These are phyloP conservation scores for Hyphopichia khmerensis DNA, from an alignment of 1,139 yeast genomes.

Conservation along the genomic window DNA sequence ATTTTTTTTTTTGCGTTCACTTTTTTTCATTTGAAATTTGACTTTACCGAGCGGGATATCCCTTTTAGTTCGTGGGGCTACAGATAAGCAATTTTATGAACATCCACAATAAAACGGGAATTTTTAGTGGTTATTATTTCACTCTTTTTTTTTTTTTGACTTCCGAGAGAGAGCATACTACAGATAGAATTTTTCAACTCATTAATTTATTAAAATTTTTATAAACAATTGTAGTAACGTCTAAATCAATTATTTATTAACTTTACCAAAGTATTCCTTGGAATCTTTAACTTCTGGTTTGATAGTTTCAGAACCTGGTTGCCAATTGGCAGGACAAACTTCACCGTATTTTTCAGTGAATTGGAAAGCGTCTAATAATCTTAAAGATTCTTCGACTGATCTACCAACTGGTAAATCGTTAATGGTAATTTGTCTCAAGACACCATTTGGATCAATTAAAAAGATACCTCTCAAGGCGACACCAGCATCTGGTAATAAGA, in stretches of 20 bases:
- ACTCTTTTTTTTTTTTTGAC: no score
- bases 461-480: conserved; percentile 96
- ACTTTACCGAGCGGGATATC: not conserved
- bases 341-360: conserved; percentile 98
- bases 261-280: conserved; percentile 75
- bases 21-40: no score
- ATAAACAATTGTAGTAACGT: not conserved
- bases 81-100: not conserved
- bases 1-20: not conserved
- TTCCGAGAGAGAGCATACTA: no score
- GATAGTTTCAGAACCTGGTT: conserved; percentile 93
- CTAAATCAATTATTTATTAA: conserved; percentile 29
- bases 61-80: not conserved
- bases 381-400: conserved; percentile 94
- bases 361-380: conserved; percentile 98
- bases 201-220: not conserved
- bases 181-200: not conserved
- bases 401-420: conserved; percentile 99
- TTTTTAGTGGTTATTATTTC: no score
- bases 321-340: conserved; percentile 99
- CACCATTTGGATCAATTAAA: conserved; percentile 94
- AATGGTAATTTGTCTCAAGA: conserved; percentile 92
- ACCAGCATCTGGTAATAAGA: conserved; percentile 92
- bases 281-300: conserved; percentile 82
- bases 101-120: no score